These are phyloP conservation scores for Thalassia testudinum DNA, from an alignment of 116 monocot species.

Conservation along the genomic window DNA sequence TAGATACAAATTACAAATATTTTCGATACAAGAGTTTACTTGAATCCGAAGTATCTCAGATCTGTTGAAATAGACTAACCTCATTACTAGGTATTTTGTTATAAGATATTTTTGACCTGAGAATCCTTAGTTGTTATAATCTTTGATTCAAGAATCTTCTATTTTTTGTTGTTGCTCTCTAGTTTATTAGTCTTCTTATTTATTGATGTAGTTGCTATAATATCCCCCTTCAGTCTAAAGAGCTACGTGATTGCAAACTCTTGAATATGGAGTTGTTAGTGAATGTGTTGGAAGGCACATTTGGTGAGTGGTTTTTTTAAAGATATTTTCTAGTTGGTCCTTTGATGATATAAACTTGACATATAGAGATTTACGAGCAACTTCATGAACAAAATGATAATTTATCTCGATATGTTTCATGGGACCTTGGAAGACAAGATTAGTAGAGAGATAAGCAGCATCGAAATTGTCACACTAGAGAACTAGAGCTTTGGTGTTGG, in stretches of 20 bases:
- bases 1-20: too few species aligned
- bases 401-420: constrained; percentile 5
- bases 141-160: too few species aligned
- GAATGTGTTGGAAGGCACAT: background rate
- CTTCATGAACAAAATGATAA: constrained; percentile 9
- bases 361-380: background rate
- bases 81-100: too few species aligned
- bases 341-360: background rate
- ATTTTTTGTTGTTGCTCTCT: too few species aligned
- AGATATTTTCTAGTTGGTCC: background rate
- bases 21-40: too few species aligned
- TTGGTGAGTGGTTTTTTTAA: background rate
- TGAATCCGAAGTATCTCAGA: too few species aligned
- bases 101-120: too few species aligned
- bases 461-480: constrained; percentile 6
- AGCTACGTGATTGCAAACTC: too few species aligned
- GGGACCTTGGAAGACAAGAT: constrained; percentile 3
- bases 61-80: too few species aligned
- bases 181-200: too few species aligned
- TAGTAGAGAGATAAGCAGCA: constrained; percentile 3
- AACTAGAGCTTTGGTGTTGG: background rate
- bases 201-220: background rate
- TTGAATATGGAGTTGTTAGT: background rate
- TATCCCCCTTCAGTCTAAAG: too few species aligned
- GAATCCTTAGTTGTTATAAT: too few species aligned